Base-by-base conservation (phyloP, 23 red algal genomes). In the Chondrus crispus region DNA sequence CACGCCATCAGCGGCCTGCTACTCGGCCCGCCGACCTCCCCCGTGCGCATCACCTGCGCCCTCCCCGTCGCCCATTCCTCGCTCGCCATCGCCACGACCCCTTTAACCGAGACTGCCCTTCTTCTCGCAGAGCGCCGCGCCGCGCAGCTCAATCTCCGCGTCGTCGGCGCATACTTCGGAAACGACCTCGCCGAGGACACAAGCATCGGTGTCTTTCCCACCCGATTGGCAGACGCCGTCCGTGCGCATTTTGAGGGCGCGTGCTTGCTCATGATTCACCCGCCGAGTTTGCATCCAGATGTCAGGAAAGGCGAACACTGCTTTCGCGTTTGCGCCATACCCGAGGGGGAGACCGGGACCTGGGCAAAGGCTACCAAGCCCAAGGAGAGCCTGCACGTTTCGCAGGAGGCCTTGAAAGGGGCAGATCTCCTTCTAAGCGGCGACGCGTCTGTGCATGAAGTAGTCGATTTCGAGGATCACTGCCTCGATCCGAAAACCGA, bases 401-500 rank as follows among this genome's bases (percentile, higher is more conserved):
- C 77, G 26, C 75, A 92, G 10, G 44, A 62, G 3, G 77, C 78
- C 16, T 43, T 75, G 43, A 76, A 72, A 39, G 36, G 71, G 8
- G 70, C 58, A 35, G 88, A 84, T 18, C 43, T 28, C 36, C 57
- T 92, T 2, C 9, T 84, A 13, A 68, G 29, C 26, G 70, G 62
- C 14, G 20, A 24, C 0, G 9, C 54, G 5, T 4, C 10, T 28
- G 11, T 82, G 2, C 46, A 43, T 54, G 80, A 62, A n/a, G 80
- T 84, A 22, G 80, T 54, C 12, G 88, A 92, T 54, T 92, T 92
- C 55, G 88, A 92, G 44, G 88, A 92, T 60, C 88, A 92, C 44
- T 92, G 88, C 63, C 28, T 54, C 7, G 68, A 85, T 35, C 88
- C 88, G n/a, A 8, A 63, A 20, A 30, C 33, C 18, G 88, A 92